Evolutionary conservation across 257 asterid species (phyloP), one percentile per base, ranked within the genome.

Genomic region (Mitragyna speciosa): DNA sequence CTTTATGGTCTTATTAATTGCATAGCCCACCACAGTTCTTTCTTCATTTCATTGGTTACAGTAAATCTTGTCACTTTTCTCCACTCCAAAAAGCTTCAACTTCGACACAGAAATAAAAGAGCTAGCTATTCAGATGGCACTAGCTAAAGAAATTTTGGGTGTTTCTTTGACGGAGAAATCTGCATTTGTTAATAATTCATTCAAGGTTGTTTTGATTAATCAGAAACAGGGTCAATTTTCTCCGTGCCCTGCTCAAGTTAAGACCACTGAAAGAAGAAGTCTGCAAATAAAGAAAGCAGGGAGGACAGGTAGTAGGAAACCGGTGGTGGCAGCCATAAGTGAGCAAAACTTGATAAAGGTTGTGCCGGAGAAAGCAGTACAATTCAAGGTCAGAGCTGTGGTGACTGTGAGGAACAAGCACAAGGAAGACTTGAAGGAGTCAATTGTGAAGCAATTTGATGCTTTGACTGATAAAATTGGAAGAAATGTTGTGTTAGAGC

Each of bases 301-400:
- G 26, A 82, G 79, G 73, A 28, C n/a, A 0, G 19, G 9, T 49
- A 72, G 1, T 15, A 52, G 22, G 49, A n/a, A 0, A 6, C 5
- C n/a, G 71, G 84, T 86, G 36, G 87, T 87, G 70, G 97, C 97
- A 12, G 96, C 97, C 63, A 88, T 96, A 28, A 90, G 97, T 75
- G 97, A 95, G 87, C 91, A 33, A 72, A 80, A 85, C 75, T 81
- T 91, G 90, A 91, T 93, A 45, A 91, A 87, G 82, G 89, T 86
- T 6, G 78, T 89, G 82, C 89, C 96, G 39, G 96, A 92, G 65
- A 92, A 92, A 33, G 91, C 96, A 6, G 96, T 87, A 65, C 84
- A 87, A 72, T 91, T 94, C 73, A 92, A 90, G 82, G 99, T 92
- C 0, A 87, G 98, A 85, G 96, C 99, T 22, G 95, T 92, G 63